Evolutionary conservation across 2,329 filamentous ascomycete genomes (phyloP), one percentile per base, ranked within the genome.

Genomic region (Aureobasidium sp.): DNA sequence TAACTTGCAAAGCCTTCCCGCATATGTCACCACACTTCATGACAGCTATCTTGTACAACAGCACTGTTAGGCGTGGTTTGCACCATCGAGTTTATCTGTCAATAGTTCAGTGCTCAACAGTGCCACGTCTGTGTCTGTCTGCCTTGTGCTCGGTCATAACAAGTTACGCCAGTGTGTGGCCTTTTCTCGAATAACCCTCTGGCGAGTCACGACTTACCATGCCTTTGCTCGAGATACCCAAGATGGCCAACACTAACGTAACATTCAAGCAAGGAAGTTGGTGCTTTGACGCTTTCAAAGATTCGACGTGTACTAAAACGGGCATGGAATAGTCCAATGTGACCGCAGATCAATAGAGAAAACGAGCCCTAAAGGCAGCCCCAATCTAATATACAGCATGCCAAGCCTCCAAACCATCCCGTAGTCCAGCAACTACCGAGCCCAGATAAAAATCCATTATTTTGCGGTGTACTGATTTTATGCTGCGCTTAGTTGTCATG

Each of bases 1-100:
- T 21, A 34, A 37, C 42, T 47, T 39, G 41, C 41, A 37, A 47
- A 58, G 54, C 54, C 54, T 58, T 58, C 54, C 39, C 42, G 54
- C 54, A 58, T 58, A 57, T 57, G 37, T 57, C 53, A 57, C 53
- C 34, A 41, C 53, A 57, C 53, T 45, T n/a, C 53, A 32, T 57
- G 53, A 57, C 53, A 57, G 53, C 53, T 45, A 42, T 10, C 25
- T 45, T 29, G 53, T 36, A n/a, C 16, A 14, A 57, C 39, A 16
- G 14, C 29, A 9, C 29, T 11, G 29, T 36, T 36, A 16, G 41
- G 27, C 53, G 39, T 16, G 21, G 14, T 11, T 42, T 11, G 29
- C 42, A 39, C 13, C 41, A 27, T 37, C 32, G 6, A 16, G 13
- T n/a, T n/a, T 34, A 5, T 45, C 25, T 21, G 9, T 47, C 39